Base-by-base conservation (phyloP, 371 early-diverging fungal genomes). In the Mucor lusitanicus region DNA sequence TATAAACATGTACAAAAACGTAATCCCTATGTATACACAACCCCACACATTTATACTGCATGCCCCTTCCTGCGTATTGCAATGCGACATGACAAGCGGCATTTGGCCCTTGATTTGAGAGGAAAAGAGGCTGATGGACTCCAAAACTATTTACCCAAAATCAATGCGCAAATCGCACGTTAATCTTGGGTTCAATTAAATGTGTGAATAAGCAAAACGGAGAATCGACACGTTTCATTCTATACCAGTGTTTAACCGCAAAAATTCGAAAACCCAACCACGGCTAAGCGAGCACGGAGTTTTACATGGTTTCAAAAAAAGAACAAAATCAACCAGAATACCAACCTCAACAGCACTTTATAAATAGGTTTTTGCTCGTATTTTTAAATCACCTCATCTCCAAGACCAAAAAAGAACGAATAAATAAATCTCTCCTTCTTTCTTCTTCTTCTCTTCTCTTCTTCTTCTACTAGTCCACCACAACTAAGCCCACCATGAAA, bases 401-500 rank as follows among this genome's bases (percentile, higher is more conserved):
- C 35, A 48, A 61, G 4, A 53, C 21, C 35, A 28, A n/a, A n/a
- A 17, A 44, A 44, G 11, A 50, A 25, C 37, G 25, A 39, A 23
- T 50, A 50, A 50, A 50, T 50, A 50, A 15, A 23, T 11, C 50
- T 12, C 37, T 37, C 37, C 37, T 65, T 35, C 23, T 40, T 60
- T 40, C 12, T 17, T 39, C 37, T 40, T 65, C 59, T 39, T 59
- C 6, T 44, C 30, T 61, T 48, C 33, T 50, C 3, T 6, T 59
- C 53, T 55, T 56, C 3, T 56, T 28, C 55, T 62, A 59, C 55
- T 58, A 12, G 48, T 8, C 37, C 42, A 56, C 40, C 58, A 28
- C 58, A 17, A 48, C 23, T 46, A 27, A 25, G 32, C n/a, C 17
- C 37, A 59, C 37, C 35, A 76, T 76, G 76, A 76, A 76, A 42